phyloP scores from a whole-genome alignment of 495 filamentous ascomycete species.

The Penicillium cosmopolitanum region DNA sequence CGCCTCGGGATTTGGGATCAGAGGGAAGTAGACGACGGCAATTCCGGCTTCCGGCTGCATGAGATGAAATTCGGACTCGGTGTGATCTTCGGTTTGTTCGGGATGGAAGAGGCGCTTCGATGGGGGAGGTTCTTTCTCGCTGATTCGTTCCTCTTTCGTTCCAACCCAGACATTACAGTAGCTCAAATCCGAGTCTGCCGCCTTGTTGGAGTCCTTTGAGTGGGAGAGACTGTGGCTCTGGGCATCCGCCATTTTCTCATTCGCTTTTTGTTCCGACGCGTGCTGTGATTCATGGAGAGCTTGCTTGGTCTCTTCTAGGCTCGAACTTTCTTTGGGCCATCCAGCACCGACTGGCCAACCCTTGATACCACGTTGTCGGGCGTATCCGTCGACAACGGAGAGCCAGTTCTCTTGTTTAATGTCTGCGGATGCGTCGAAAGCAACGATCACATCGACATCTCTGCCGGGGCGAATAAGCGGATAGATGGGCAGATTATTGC shows the following conservation, averaged over 20 bases:
- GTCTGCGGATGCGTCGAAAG: slow-evolving; percentile 85
- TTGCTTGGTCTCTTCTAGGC: slow-evolving; percentile 56
- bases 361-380: slow-evolving; percentile 80
- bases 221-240: slow-evolving; percentile 32
- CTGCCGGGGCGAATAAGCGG: slow-evolving; percentile 86
- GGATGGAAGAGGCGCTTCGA: slow-evolving; percentile 61
- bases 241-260: slow-evolving; percentile 65
- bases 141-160: slow-evolving; percentile 68
- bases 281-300: slow-evolving; percentile 72
- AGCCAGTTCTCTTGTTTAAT: slow-evolving; percentile 92
- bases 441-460: slow-evolving; percentile 87
- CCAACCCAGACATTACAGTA: slow-evolving; percentile 98
- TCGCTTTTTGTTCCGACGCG: slow-evolving; percentile 58
- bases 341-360: slow-evolving; percentile 92
- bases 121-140: slow-evolving; percentile 63
- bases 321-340: slow-evolving; percentile 71
- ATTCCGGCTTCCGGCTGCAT: slow-evolving; percentile 81
- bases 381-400: slow-evolving; percentile 88
- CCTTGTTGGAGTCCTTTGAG: slow-evolving; percentile 12
- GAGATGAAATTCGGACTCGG: slow-evolving; percentile 71
- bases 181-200: slow-evolving; percentile 62
- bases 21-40: slow-evolving; percentile 87
- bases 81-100: slow-evolving; percentile 28
- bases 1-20: slow-evolving; percentile 71
- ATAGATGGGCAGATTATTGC: slow-evolving; percentile 95